Evolutionary conservation across 2,329 filamentous ascomycete species (phyloP), one percentile per base, ranked within the genome.

Genomic region (Diaporthe ampelina): DNA sequence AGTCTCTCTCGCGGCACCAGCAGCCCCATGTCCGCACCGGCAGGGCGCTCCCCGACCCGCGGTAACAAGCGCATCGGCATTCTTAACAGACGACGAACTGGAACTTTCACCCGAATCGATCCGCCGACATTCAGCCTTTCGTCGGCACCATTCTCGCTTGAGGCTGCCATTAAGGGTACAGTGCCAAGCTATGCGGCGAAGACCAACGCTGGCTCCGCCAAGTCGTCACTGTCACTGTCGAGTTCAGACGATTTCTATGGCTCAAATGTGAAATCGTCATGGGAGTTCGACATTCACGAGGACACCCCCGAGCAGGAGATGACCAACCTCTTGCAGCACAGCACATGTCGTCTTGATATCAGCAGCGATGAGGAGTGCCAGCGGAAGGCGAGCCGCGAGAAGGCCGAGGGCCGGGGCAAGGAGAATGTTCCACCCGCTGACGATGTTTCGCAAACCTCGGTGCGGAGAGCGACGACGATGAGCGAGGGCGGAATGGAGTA

Each of bases 241-340:
- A 40, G 26, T 3, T 52, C 48, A 4, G 78, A 82, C 65, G 74
- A 80, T 82, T 74, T 81, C 77, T 73, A 77, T 71, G 78, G 80
- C 80, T 89, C 48, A 76, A 83, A 56, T 85, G 86, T 88, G 78
- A 90, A 93, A 80, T 88, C 91, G 45, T 88, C 88, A 74, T 98
- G 95, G 95, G 93, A 93, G 86, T 98, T 99, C 81, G 94, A 96
- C 74, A 98, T 99, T 80, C 93, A 98, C 81, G 94, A 98, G 81
- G 96, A 99, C 83, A 95, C 94, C 0, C 91, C 93, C 10, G 94
- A 98, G 81, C 94, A 98, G 81, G 93, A 97, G 81, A 94, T 97
- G 84, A 94, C 95, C 79, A 98, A 97, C 80, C 86, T 98, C 52
- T 94, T 98, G 85, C 94, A 98, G 83, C 96, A 98, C 85, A 93